Base-by-base conservation (phyloP, 1,139 yeast genomes). In the Geotrichum klebahnii region DNA sequence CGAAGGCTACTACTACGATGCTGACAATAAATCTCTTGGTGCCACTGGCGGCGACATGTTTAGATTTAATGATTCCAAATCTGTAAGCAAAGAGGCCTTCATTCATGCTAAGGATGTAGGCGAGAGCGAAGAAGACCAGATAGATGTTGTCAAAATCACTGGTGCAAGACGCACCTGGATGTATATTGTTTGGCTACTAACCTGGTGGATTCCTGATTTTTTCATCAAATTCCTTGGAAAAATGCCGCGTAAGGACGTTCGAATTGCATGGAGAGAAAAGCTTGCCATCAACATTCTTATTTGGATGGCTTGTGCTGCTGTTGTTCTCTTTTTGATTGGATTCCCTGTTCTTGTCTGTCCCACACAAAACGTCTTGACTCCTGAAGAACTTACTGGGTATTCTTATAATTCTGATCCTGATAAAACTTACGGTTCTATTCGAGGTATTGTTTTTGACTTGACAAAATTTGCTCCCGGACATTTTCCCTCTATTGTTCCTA, bases 221-320 rank as follows among this genome's bases (percentile, higher is more conserved):
- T 59, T 66, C 43, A 65, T 71, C 53, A 58, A 58, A 51, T 44
- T 52, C 24, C 34, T 68, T 29, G 71, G 71, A 5, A 48, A 60
- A 24, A 60, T 69, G 56, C 61, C 64, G 2, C 59, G 71, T 43
- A 65, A 65, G 46, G 71, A 70, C 50, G 60, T 70, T 22, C 67
- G 73, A 14, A 57, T 65, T 8, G 75, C 75, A 0, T 71, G 75
- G 75, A 58, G 74, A 38, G 75, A 71, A 50, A 71, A 71, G 58
- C 54, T 71, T 24, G 72, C 75, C 5, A 71, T 71, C 57, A 71
- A 71, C 47, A 20, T 71, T 55, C 62, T 71, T 55, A 71, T 71
- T 43, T 71, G 74, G 74, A 52, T 66, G 5, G 51, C 69, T 31
- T 71, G 75, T 52, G 59, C 59, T 2, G 56, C 61, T 8, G 61